Evolutionary conservation across 2,329 filamentous ascomycete genomes (phyloP).

Genomic region (Colletotrichum tofieldiae): DNA sequence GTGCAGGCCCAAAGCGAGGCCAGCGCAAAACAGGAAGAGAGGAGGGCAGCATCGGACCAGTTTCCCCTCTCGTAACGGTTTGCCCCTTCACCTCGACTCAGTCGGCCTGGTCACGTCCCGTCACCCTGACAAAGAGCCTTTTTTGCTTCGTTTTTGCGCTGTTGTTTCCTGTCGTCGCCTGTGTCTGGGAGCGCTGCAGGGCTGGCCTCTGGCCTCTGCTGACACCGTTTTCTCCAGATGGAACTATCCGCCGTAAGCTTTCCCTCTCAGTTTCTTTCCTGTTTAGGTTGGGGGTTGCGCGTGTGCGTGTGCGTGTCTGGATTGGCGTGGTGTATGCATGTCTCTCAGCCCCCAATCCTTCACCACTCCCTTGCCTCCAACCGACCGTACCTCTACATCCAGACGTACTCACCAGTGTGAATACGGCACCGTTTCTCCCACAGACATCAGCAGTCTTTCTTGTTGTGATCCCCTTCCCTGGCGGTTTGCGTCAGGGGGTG

Average conservation of each 20-base stretch:
- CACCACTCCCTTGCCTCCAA: conserved; percentile 28
- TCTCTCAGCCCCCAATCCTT: conserved; percentile 15
- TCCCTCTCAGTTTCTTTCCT: neutral
- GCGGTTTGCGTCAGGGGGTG: conserved; percentile 24
- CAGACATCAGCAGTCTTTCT: neutral
- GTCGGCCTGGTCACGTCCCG: conserved; percentile 21
- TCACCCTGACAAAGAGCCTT: conserved; percentile 37
- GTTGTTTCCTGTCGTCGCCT: conserved; percentile 31
- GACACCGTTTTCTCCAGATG: conserved; percentile 6
- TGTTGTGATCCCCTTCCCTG: neutral
- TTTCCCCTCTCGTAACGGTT: conserved; percentile 38
- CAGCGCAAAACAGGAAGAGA: conserved; percentile 4
- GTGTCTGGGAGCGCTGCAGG: conserved; percentile 22
- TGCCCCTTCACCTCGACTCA: conserved; percentile 40
- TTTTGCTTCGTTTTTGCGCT: neutral
- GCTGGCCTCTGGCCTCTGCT: neutral
- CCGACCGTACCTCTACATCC: neutral
- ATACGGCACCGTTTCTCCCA: conserved; percentile 24
- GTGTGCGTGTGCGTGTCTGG: neutral
- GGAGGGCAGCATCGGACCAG: conserved; percentile 23
- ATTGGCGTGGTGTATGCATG: neutral
- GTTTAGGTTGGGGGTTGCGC: neutral
- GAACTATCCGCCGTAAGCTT: neutral
- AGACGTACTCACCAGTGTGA: neutral
- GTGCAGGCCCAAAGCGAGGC: conserved; percentile 11